A percentile compares a stretch with the other conserved stretches of the same genome.
phyloP scores from a whole-genome alignment of 2,329 filamentous ascomycete genomes.

The Lizonia empirigonia region DNA sequence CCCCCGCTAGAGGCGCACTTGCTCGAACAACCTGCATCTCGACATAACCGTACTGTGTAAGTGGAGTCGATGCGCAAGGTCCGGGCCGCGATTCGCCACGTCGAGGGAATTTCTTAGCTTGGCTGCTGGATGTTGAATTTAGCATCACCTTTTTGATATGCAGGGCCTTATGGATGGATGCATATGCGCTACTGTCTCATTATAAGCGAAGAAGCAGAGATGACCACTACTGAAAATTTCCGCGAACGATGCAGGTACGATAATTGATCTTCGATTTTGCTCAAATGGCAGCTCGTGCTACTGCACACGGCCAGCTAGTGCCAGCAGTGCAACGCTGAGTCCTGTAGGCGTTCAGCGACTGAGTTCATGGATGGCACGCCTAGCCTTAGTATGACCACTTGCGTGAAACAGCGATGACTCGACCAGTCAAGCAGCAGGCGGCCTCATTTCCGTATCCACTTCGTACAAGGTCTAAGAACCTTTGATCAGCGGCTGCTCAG shows the following conservation, averaged over 20 bases:
- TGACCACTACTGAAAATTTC: too few species aligned
- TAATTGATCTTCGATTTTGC: not conserved
- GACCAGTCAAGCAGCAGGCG: not conserved
- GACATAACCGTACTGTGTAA: too few species aligned
- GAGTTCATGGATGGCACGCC: not conserved
- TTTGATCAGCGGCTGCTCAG: not conserved
- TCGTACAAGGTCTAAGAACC: not conserved
- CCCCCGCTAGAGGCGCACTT: too few species aligned
- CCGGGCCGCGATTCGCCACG: constrained; percentile 1
- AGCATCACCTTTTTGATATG: too few species aligned
- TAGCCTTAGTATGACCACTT: not conserved
- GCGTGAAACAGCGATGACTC: not conserved
- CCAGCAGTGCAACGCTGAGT: not conserved
- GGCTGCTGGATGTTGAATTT: too few species aligned
- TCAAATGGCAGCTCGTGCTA: not conserved
- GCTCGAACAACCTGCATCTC: too few species aligned
- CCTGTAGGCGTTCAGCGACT: not conserved
- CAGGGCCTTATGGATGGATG: too few species aligned
- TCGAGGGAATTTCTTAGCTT: too few species aligned
- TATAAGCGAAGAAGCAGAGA: too few species aligned
- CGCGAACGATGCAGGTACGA: constrained; percentile 6
- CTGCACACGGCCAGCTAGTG: not conserved
- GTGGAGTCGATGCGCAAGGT: not conserved
- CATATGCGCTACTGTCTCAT: too few species aligned
- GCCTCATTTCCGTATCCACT: not conserved